Evolutionary conservation across 192 early-diverging fungal species (phyloP).

Genomic region (Rhizoclosmatium globosum): DNA sequence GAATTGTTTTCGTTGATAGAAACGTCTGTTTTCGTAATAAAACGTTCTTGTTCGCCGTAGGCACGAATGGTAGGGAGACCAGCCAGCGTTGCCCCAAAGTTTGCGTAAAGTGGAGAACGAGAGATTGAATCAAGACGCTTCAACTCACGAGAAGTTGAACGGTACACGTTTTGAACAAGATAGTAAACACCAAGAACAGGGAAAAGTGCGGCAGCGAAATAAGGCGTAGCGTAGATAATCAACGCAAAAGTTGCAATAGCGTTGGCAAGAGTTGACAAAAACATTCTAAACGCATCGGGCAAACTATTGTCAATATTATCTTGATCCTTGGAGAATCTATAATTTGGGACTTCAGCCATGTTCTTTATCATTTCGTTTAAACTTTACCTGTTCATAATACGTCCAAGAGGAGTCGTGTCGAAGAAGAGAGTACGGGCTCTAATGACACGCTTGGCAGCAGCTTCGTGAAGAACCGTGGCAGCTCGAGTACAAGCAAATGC

Average conservation of each 20-base stretch:
- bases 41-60: slow-evolving; percentile 76
- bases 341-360: not conserved
- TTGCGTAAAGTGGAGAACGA: slow-evolving; percentile 83
- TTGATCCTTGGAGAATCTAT: slow-evolving; percentile 72
- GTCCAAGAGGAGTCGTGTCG: slow-evolving; percentile 70
- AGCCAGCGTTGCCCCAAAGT: slow-evolving; percentile 68
- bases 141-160: slow-evolving; percentile 82
- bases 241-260: slow-evolving; percentile 71
- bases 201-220: slow-evolving; percentile 73
- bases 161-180: slow-evolving; percentile 75
- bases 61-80: slow-evolving; percentile 91
- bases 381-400: slow-evolving; percentile 66
- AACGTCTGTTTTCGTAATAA: slow-evolving; percentile 71
- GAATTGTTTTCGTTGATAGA: slow-evolving; percentile 78
- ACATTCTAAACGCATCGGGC: slow-evolving; percentile 69
- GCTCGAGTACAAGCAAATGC: slow-evolving; percentile 59
- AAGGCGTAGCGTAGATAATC: slow-evolving; percentile 63
- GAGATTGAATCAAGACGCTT: slow-evolving; percentile 88
- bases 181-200: slow-evolving; percentile 79
- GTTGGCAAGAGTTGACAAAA: slow-evolving; percentile 61
- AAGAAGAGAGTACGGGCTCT: slow-evolving; percentile 80
- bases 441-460: slow-evolving; percentile 68
- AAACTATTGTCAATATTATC: slow-evolving; percentile 74
- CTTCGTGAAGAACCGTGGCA: slow-evolving; percentile 69
- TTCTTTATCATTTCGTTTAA: slow-evolving; percentile 61